Conservation (phyloP, 495 filamentous ascomycete species). For the Talaromyces stipitatus region DNA sequence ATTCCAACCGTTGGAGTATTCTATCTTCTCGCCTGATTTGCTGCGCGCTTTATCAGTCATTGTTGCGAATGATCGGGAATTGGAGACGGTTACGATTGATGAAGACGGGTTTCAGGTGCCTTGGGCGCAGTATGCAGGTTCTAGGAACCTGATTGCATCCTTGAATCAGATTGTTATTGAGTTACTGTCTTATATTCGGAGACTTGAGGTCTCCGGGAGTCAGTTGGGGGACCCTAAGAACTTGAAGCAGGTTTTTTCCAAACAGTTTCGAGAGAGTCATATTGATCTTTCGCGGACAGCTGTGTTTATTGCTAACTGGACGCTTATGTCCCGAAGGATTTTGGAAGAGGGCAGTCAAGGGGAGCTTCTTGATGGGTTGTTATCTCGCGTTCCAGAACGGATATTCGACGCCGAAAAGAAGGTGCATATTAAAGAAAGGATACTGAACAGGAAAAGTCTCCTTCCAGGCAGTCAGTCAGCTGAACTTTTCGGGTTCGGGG, state of each 20-base stretch:
- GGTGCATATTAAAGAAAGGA: constrained; percentile 24
- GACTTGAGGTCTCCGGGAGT: constrained; percentile 20
- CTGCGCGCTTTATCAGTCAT: constrained; percentile 35
- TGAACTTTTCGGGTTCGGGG: constrained; percentile 28
- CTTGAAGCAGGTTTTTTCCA: constrained; percentile 32
- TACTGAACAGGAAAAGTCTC: constrained; percentile 31
- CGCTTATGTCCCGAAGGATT: constrained; percentile 20
- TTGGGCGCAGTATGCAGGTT: constrained; percentile 24
- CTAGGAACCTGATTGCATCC: constrained; percentile 28
- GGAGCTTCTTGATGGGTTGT: constrained; percentile 20
- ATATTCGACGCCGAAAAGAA: constrained; percentile 24
- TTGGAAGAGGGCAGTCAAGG: constrained; percentile 26
- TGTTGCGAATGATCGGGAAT: constrained; percentile 34
- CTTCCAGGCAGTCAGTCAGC: constrained; percentile 20
- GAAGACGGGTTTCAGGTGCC: constrained; percentile 25
- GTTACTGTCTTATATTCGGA: constrained; percentile 32
- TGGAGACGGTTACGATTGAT: constrained; percentile 27
- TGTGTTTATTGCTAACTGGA: constrained; percentile 33
- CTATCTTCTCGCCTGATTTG: constrained; percentile 38
- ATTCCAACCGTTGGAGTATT: constrained; percentile 29
- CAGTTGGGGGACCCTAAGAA: constrained; percentile 22
- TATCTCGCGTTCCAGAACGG: constrained; percentile 22
- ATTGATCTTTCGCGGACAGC: constrained; percentile 34
- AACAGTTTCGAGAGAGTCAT: constrained; percentile 37
- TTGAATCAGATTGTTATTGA: constrained; percentile 37